phyloP scores from a whole-genome alignment of 345 rosid species.

The Linum usitatissimum region DNA sequence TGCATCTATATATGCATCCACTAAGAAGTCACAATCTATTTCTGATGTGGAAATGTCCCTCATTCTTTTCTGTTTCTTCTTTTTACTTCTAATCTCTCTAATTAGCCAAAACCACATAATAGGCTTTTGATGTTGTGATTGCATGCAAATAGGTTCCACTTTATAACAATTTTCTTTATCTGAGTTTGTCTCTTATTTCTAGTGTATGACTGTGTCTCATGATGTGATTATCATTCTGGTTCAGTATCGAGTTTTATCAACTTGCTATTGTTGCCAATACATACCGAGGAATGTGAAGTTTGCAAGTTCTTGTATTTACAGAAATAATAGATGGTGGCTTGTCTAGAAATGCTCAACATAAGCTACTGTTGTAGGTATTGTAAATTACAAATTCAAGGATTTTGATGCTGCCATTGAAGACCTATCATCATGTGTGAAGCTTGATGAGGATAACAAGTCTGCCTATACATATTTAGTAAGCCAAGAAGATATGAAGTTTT shows the following conservation, averaged over 20 bases:
- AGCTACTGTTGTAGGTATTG: constrained; percentile 60
- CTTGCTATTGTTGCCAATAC: background rate
- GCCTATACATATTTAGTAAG: constrained; percentile 84
- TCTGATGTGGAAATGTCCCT: background rate
- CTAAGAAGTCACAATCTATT: background rate
- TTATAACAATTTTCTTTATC: background rate
- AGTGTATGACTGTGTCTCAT: background rate
- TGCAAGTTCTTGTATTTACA: background rate
- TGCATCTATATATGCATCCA: background rate
- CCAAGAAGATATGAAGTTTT: constrained; percentile 14
- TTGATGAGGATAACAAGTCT: constrained; percentile 79
- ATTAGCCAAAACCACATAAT: background rate
- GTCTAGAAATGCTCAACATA: constrained; percentile 4
- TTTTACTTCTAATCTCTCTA: background rate
- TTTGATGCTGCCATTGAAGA: constrained; percentile 78
- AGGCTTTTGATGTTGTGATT: background rate
- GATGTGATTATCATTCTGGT: background rate
- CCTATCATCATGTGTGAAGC: constrained; percentile 67
- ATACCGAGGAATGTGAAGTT: background rate
- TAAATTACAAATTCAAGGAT: constrained; percentile 87
- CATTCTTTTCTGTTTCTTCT: background rate
- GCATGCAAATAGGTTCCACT: constrained; percentile 1
- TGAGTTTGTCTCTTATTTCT: background rate
- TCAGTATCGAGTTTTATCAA: background rate
- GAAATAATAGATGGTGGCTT: background rate